Base-by-base conservation (phyloP, 495 filamentous ascomycete species). In the Clohesyomyces aquaticus region DNA sequence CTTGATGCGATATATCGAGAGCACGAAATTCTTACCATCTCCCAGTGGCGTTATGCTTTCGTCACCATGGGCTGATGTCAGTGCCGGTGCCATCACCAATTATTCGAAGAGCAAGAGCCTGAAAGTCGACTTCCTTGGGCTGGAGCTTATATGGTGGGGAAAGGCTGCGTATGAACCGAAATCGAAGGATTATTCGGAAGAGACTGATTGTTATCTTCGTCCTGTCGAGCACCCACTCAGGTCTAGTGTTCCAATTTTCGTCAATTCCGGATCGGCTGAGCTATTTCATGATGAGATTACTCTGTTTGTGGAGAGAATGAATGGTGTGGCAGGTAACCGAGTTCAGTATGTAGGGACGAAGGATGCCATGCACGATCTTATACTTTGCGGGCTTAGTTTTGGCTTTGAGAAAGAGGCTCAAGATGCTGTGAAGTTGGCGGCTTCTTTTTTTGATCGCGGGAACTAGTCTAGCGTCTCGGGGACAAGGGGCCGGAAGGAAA, bases 251-350 rank as follows among this genome's bases (percentile, higher is more conserved):
- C 78, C 77, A 6, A 47, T 78, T 18, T 71, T 74, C n/a, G 61
- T 79, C 21, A 66, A 73, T 16, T 63, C 69, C 9, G 78, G 78
- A n/a, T 71, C 68, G 11, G 62, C 65, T 22, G 79, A 81, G 65
- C 59, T 80, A 38, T 72, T 16, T 38, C 25, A 28, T 8, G 67
- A 75, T 38, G 73, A 78, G 2, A 65, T 75, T 53, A 58, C 51
- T 12, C 32, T 54, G 46, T 68, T 79, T 41, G 73, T 65, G 8
- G 58, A 71, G 26, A 22, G 21, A 23, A 65, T 65, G 61, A 27
- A 25, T 14, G 32, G 41, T 25, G 71, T 77, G 28, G 61, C 52
- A 32, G 63, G 59, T 49, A 54, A 60, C 3, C 49, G 51, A 11
- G 66, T 78, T 6, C 69, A 72, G 26, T 59, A 74, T 21, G 65